Evolutionary conservation across 441 rosid genomes (phyloP).

Genomic region (Geranium incanum): DNA sequence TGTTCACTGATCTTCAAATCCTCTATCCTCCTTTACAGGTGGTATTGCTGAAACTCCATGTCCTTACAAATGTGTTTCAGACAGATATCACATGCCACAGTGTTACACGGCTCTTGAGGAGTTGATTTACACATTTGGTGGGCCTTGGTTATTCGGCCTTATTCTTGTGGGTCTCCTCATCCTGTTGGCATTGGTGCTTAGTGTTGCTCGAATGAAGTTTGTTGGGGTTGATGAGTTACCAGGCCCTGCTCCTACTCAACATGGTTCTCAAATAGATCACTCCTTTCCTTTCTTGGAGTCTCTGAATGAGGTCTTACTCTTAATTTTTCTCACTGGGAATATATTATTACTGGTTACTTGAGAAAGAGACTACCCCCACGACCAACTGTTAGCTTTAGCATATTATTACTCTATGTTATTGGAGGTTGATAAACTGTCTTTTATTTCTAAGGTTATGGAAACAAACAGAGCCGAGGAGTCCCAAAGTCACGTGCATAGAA

Average conservation of each 20-base stretch:
- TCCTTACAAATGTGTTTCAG: slow-evolving; percentile 81
- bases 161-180: slow-evolving; percentile 82
- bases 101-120: slow-evolving; percentile 98
- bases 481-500: slow-evolving; percentile 89
- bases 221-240: slow-evolving; percentile 93
- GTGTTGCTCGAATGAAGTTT: slow-evolving; percentile 97
- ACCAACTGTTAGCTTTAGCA: neutral
- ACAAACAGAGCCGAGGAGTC: slow-evolving; percentile 98
- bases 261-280: slow-evolving; percentile 88
- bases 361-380: neutral
- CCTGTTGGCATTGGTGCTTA: slow-evolving; percentile 88
- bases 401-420: neutral
- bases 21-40: slow-evolving; percentile 44
- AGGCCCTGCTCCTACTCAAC: slow-evolving; percentile 91
- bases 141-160: slow-evolving; percentile 95
- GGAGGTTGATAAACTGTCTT: slow-evolving; percentile 12
- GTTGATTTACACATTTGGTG: slow-evolving; percentile 95
- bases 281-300: slow-evolving; percentile 98
- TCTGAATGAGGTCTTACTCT: slow-evolving; percentile 69
- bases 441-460: slow-evolving; percentile 71
- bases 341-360: neutral
- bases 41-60: slow-evolving; percentile 89
- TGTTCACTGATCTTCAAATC: slow-evolving; percentile 3
- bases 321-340: neutral
- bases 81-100: slow-evolving; percentile 93